Base-by-base conservation (phyloP, 2,329 filamentous ascomycete species). In the Fusarium piperis region DNA sequence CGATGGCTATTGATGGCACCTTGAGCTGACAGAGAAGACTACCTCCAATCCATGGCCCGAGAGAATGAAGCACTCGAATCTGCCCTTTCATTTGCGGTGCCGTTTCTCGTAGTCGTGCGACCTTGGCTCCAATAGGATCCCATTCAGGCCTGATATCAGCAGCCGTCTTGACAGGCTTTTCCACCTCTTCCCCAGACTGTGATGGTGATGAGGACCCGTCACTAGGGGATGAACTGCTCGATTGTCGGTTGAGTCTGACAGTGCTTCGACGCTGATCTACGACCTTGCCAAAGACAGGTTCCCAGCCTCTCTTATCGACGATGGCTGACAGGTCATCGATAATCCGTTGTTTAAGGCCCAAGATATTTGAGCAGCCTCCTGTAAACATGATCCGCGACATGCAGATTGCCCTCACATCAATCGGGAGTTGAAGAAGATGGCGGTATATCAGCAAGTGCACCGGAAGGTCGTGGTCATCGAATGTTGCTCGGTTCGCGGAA, bases 341-440 rank as follows among this genome's bases (percentile, higher is more conserved):
- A 38, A 97, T 87, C 28, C 95, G 90, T 26, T 87, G 86, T 72
- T 93, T 94, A 28, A 99, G 83, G 1, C 96, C 96, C 1, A 95
- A 88, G 10, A 98, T 90, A 28, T 88, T 88, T 7, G 94, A 90
- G 53, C 92, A 92, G 3, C 94, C 94, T 33, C 96, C 96, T 0
- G 92, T 92, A 77, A 99, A 93, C 16, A 97, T 85, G 51, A 98
- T 93, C 39, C 95, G 92, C 1, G 94, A 91, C 90, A 98, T 96
- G 80, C 95, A 98, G 6, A 92, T 83, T 1, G 93, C 91, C 26
- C 96, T 90, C 5, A 95, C 90, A 80, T 99, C 96, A 5, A 95
- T 83, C 0, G 94, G 93, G 1, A 98, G 85, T 9, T 89, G 86
- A 1, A 97, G 85, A 2, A 99, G 87, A 38, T 91, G 88, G 59